These are phyloP conservation scores for Kwoniella shivajii DNA, from an alignment of 1,284 basidiomycete species.

Conservation along the genomic window DNA sequence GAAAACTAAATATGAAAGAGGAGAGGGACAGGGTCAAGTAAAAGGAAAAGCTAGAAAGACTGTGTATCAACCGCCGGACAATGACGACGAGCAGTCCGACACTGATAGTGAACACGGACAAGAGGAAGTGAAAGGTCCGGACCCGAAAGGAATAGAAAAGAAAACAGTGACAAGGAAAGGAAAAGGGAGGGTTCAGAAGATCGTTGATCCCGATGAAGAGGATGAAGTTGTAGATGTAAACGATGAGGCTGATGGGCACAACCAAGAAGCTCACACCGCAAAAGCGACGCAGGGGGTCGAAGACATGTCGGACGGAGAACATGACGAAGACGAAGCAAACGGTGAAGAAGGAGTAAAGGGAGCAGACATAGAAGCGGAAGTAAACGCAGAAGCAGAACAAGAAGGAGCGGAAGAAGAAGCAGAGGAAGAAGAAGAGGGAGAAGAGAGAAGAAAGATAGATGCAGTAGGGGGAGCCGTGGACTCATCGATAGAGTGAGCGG, in stretches of 20 bases:
- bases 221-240: background rate
- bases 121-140: too few species aligned
- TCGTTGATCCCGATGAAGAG: background rate
- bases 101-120: too few species aligned
- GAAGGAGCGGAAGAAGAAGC: background rate
- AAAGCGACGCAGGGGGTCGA: background rate
- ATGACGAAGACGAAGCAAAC: background rate
- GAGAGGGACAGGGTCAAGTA: constrained; percentile 2
- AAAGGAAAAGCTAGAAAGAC: background rate
- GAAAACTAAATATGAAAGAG: background rate
- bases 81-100: too few species aligned
- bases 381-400: background rate
- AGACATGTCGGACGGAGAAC: background rate
- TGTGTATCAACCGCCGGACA: too few species aligned
- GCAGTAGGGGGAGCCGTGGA: background rate
- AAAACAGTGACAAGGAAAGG: background rate
- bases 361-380: background rate
- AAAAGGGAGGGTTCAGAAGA: background rate
- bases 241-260: too few species aligned
- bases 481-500: background rate
- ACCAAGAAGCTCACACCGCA: too few species aligned
- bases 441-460: background rate
- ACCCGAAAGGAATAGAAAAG: background rate
- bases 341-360: background rate
- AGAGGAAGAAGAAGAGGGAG: background rate